These are phyloP conservation scores for Zoysia japonica DNA, from an alignment of 176 grass and related monocot genomes.

Conservation along the genomic window DNA sequence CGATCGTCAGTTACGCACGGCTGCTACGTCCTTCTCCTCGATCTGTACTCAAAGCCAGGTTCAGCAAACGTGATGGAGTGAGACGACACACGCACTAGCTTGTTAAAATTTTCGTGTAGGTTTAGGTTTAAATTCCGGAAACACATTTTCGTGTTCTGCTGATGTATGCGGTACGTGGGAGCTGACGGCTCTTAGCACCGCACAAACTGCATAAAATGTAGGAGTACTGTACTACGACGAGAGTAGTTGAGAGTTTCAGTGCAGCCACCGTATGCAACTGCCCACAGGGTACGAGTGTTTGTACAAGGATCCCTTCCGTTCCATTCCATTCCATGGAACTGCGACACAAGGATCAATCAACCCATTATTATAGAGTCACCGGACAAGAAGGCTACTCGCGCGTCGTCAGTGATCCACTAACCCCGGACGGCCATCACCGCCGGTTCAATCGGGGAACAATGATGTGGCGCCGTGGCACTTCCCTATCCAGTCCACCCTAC, in stretches of 20 bases:
- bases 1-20: neutral
- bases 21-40: neutral
- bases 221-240: too few species aligned
- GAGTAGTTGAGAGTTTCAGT: neutral
- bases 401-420: constrained; percentile 14
- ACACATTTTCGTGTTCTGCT: too few species aligned
- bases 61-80: too few species aligned
- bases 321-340: neutral
- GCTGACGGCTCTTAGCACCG: too few species aligned
- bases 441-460: neutral
- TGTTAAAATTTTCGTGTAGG: too few species aligned
- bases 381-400: neutral
- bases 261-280: neutral
- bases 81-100: too few species aligned
- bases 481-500: neutral
- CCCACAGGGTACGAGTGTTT: neutral
- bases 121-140: too few species aligned
- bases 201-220: too few species aligned
- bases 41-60: too few species aligned
- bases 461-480: neutral
- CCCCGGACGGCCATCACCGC: neutral
- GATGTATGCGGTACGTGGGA: too few species aligned
- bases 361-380: neutral
- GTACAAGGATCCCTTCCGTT: neutral
- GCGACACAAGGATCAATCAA: neutral